Conservation (phyloP, 805 yeast species). For the Yarrowia deformans region DNA sequence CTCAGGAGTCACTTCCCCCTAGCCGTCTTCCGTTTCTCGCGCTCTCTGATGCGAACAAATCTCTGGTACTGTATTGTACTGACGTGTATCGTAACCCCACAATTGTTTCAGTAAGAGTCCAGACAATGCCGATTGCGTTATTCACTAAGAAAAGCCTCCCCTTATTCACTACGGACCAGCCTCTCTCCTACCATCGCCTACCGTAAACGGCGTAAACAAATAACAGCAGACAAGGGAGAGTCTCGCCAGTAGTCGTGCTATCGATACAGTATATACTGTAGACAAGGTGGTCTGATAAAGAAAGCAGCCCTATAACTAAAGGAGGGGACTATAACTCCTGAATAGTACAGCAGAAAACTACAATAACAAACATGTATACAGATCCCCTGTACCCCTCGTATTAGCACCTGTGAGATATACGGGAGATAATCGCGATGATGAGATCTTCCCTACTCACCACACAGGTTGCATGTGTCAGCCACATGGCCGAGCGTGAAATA, state of each 20-base stretch:
- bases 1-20: not conserved
- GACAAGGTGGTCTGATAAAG: slow-evolving; percentile 6
- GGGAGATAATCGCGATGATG: slow-evolving; percentile 3
- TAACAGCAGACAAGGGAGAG: not conserved
- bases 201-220: not conserved
- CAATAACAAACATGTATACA: not conserved
- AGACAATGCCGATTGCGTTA: too few relatives aligned
- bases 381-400: not conserved
- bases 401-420: not conserved
- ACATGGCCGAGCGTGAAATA: not conserved
- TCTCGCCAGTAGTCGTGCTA: not conserved
- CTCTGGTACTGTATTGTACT: too few relatives aligned
- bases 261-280: not conserved
- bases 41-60: too few relatives aligned
- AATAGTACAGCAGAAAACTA: too few relatives aligned
- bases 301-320: not conserved
- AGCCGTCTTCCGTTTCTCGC: not conserved
- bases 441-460: too few relatives aligned
- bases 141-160: too few relatives aligned
- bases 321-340: too few relatives aligned
- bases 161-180: too few relatives aligned
- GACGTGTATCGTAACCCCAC: too few relatives aligned
- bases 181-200: too few relatives aligned
- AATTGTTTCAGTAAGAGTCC: too few relatives aligned
- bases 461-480: too few relatives aligned